Evolutionary conservation across 192 early-diverging fungal genomes (phyloP).

Genomic region (Mortierella antarctica): DNA sequence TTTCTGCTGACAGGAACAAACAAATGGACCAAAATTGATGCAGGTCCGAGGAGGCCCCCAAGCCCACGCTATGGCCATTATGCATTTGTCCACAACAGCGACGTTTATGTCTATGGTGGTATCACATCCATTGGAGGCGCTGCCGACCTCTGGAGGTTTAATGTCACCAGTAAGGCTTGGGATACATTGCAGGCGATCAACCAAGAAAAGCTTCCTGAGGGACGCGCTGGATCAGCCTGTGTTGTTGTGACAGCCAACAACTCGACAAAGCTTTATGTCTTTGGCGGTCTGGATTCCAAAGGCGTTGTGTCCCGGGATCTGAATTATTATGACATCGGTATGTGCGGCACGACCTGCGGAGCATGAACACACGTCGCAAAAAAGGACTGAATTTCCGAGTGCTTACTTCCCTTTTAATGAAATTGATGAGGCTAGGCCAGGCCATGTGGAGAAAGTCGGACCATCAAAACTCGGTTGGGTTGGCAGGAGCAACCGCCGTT

Average conservation of each 20-base stretch:
- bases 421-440: not conserved
- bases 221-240: slow-evolving; percentile 20
- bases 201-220: slow-evolving; percentile 15
- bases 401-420: not conserved
- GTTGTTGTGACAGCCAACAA: slow-evolving; percentile 29
- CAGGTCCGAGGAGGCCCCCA: slow-evolving; percentile 8
- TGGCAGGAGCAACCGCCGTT: slow-evolving; percentile 36
- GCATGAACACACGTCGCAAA: no score
- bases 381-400: not conserved
- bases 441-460: slow-evolving; percentile 29
- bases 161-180: slow-evolving; percentile 22
- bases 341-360: not conserved
- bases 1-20: slow-evolving; percentile 19
- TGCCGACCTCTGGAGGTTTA: slow-evolving; percentile 41
- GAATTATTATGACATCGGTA: slow-evolving; percentile 26
- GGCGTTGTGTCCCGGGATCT: slow-evolving; percentile 20
- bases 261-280: slow-evolving; percentile 30
- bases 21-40: slow-evolving; percentile 37
- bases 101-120: slow-evolving; percentile 47
- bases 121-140: slow-evolving; percentile 16
- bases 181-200: not conserved
- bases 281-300: slow-evolving; percentile 18
- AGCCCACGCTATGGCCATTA: slow-evolving; percentile 47
- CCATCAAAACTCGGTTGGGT: slow-evolving; percentile 50
- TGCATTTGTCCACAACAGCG: slow-evolving; percentile 31